Evolutionary conservation across 257 asterid genomes (phyloP).

Genomic region (Ajuga chamaepitys): DNA sequence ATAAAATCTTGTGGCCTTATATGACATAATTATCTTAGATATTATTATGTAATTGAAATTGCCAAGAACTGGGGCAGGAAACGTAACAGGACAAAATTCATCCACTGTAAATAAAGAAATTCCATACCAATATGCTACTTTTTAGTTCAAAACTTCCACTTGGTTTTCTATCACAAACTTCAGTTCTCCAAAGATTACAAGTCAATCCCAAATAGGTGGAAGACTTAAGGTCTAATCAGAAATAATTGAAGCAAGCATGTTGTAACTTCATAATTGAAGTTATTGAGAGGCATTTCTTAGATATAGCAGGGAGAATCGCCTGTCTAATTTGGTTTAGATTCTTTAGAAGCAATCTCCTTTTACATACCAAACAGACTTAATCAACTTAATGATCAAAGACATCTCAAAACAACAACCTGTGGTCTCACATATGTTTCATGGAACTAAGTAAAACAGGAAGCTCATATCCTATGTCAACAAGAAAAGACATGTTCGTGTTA

Average conservation of each 20-base stretch:
- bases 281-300: too few relatives aligned
- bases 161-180: background rate
- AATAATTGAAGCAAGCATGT: background rate
- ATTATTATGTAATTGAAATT: background rate
- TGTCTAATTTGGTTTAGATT: too few relatives aligned
- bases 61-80: background rate
- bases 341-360: too few relatives aligned
- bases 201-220: background rate
- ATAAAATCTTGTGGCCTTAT: too few relatives aligned
- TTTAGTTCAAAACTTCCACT: background rate
- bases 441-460: too few relatives aligned
- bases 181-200: background rate
- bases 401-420: too few relatives aligned
- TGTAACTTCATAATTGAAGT: background rate
- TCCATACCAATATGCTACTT: background rate
- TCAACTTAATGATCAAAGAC: too few relatives aligned
- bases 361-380: too few relatives aligned
- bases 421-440: too few relatives aligned
- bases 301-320: too few relatives aligned
- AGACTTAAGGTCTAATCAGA: background rate
- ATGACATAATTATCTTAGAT: too few relatives aligned
- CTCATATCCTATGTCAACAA: background rate
- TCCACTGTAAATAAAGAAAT: background rate
- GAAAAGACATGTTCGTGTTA: slow-evolving; percentile 9
- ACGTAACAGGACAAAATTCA: background rate